Conservation (phyloP, 1,139 yeast species). For the Pichia sp. region DNA sequence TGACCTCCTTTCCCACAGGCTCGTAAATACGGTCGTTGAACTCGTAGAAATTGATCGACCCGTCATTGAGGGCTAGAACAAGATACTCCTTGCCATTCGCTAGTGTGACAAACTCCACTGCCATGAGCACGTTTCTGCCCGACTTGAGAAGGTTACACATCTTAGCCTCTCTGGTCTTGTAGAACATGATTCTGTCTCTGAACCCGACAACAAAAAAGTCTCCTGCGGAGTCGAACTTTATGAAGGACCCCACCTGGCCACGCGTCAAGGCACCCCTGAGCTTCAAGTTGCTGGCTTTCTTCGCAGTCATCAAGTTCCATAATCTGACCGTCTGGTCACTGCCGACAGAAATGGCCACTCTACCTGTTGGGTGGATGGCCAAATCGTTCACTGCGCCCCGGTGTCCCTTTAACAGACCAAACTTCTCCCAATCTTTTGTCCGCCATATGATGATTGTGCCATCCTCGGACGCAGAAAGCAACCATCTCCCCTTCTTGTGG, state of each 20-base stretch:
- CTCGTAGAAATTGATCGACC: constrained; percentile 57
- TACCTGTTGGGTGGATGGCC: constrained; percentile 85
- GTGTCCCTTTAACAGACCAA: constrained; percentile 87
- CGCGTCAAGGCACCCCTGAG: constrained; percentile 61
- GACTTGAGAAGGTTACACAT: constrained; percentile 42
- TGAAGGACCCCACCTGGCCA: constrained; percentile 64
- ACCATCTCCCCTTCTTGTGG: constrained; percentile 69
- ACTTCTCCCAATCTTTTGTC: constrained; percentile 93
- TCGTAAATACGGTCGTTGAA: constrained; percentile 35
- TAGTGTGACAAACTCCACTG: constrained; percentile 48
- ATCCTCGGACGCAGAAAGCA: constrained; percentile 86
- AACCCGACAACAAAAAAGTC: constrained; percentile 72
- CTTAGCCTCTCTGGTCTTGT: constrained; percentile 60
- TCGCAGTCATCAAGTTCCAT: constrained; percentile 98
- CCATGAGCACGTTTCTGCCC: constrained; percentile 54
- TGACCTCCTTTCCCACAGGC: constrained; percentile 2
- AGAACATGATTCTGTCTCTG: constrained; percentile 58
- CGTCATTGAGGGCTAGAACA: constrained; percentile 68
- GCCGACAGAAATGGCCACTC: constrained; percentile 86
- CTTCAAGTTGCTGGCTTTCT: constrained; percentile 82
- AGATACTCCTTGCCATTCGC: constrained; percentile 48
- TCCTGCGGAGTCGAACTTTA: constrained; percentile 62
- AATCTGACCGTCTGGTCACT: constrained; percentile 77
- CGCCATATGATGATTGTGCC: constrained; percentile 91
- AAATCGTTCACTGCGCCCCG: constrained; percentile 69